Evolutionary conservation across 2,329 filamentous ascomycete genomes (phyloP).

Genomic region (Ophiostoma triangulosporum): DNA sequence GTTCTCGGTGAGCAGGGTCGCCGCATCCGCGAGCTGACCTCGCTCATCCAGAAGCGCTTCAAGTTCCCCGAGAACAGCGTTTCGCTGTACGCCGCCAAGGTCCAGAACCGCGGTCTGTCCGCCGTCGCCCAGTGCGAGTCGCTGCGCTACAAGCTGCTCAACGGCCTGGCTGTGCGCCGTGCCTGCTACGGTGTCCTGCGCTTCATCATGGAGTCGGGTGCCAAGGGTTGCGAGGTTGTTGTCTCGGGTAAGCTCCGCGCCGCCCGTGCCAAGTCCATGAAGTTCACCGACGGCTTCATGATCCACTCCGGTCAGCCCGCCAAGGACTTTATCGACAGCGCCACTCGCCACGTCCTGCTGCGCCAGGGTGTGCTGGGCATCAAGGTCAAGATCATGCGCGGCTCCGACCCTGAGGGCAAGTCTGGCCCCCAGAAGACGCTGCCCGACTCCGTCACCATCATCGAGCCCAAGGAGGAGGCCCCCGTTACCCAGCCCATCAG

Average conservation of each 20-base stretch:
- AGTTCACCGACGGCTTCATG: conserved; percentile 99
- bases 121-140: conserved; percentile 99
- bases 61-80: conserved; percentile 99
- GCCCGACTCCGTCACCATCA: conserved; percentile 96
- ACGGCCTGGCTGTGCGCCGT: conserved; percentile 95
- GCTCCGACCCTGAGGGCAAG: conserved; percentile 98
- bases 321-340: conserved; percentile 98
- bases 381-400: conserved; percentile 99
- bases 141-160: conserved; percentile 99
- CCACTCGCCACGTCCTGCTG: conserved; percentile 98
- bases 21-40: conserved; percentile 99
- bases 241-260: conserved; percentile 98
- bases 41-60: conserved; percentile 99
- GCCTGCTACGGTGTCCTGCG: conserved; percentile 99
- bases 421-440: conserved; percentile 92
- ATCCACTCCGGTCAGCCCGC: conserved; percentile 99
- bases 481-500: conserved; percentile 87
- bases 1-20: conserved; percentile 99
- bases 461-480: conserved; percentile 99
- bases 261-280: conserved; percentile 99
- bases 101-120: conserved; percentile 99
- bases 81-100: conserved; percentile 99
- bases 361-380: conserved; percentile 99
- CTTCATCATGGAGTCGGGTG: conserved; percentile 99
- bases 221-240: conserved; percentile 99